These are phyloP conservation scores for Calonectria montana DNA, from an alignment of 2,329 filamentous ascomycete genomes.

Conservation along the genomic window DNA sequence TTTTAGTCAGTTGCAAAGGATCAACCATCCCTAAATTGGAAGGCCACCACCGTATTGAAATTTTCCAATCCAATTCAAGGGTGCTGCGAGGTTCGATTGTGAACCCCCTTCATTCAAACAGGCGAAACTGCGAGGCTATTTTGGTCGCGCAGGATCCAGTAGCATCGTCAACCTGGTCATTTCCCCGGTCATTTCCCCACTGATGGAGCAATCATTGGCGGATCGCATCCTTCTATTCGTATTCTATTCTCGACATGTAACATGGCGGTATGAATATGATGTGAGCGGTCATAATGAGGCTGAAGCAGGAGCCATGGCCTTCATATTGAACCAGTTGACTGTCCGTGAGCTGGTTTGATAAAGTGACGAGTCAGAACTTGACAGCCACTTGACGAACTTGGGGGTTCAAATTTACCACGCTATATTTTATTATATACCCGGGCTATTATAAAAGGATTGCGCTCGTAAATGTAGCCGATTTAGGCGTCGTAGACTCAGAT, in stretches of 20 bases:
- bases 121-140: not conserved
- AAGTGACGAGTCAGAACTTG: not conserved
- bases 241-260: not conserved
- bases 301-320: not conserved
- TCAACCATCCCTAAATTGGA: not conserved
- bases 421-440: too few species aligned
- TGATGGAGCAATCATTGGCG: not conserved
- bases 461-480: too few species aligned
- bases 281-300: not conserved
- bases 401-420: too few species aligned
- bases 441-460: too few species aligned
- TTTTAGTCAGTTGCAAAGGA: not conserved
- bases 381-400: not conserved
- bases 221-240: not conserved
- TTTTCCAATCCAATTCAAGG: not conserved
- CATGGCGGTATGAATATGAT: not conserved
- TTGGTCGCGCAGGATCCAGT: not conserved
- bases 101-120: not conserved
- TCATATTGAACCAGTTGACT: not conserved
- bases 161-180: not conserved
- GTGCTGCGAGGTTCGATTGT: not conserved
- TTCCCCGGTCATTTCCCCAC: not conserved
- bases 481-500: too few species aligned
- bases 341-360: too few species aligned
- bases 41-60: not conserved